Conservation (phyloP, 768 basidiomycete species). For the Boletus subparvulus region DNA sequence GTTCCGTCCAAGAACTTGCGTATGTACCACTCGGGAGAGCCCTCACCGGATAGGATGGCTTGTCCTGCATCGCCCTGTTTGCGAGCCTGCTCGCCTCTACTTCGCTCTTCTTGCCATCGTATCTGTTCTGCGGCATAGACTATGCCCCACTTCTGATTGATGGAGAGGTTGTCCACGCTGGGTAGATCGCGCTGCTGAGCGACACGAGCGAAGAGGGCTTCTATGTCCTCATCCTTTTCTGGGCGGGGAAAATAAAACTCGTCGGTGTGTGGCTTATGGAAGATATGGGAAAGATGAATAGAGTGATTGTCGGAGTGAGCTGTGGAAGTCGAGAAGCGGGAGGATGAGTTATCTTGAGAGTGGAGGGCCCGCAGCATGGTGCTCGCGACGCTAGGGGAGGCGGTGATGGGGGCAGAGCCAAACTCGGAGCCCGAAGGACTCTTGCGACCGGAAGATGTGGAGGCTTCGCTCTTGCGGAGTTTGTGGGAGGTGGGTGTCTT, state of each 20-base stretch:
- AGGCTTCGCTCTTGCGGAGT: slow-evolving; percentile 53
- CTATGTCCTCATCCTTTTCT: slow-evolving; percentile 71
- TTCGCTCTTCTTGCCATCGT: slow-evolving; percentile 73
- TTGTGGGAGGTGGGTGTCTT: slow-evolving; percentile 37
- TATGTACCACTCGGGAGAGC: slow-evolving; percentile 91
- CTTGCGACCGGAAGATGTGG: slow-evolving; percentile 47
- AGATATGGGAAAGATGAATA: slow-evolving; percentile 46
- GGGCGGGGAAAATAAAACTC: slow-evolving; percentile 80
- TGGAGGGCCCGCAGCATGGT: slow-evolving; percentile 53
- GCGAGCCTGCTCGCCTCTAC: slow-evolving; percentile 58
- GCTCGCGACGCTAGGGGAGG: slow-evolving; percentile 27
- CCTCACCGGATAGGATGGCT: slow-evolving; percentile 51
- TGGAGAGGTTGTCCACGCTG: slow-evolving; percentile 55
- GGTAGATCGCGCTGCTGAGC: slow-evolving; percentile 66
- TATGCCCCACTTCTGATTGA: slow-evolving; percentile 91
- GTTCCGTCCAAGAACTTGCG: slow-evolving; percentile 86
- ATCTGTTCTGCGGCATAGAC: slow-evolving; percentile 81
- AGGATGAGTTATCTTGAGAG: slow-evolving; percentile 55
- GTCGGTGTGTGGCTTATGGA: slow-evolving; percentile 51
- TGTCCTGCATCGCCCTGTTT: slow-evolving; percentile 62
- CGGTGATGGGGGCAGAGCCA: slow-evolving; percentile 41
- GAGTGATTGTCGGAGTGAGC: slow-evolving; percentile 49
- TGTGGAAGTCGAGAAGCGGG: slow-evolving; percentile 52
- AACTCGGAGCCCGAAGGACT: slow-evolving; percentile 57
- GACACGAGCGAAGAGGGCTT: slow-evolving; percentile 76